These are phyloP conservation scores for Vigna nakashimae DNA, from an alignment of 306 rosid genomes.

Conservation along the genomic window DNA sequence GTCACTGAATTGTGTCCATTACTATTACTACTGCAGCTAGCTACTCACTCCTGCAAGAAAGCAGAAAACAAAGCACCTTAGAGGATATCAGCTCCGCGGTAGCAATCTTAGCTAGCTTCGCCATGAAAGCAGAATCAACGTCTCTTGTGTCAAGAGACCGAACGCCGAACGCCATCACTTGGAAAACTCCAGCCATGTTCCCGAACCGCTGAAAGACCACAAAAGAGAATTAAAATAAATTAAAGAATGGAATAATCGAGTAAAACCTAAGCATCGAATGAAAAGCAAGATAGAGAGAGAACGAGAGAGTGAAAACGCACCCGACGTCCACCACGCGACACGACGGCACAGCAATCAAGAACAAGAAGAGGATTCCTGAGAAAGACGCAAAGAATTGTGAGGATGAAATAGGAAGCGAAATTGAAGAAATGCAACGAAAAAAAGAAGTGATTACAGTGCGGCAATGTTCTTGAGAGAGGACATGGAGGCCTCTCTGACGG, in stretches of 20 bases:
- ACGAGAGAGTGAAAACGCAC: slow-evolving; percentile 42
- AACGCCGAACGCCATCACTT: slow-evolving; percentile 93
- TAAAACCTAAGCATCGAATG: neutral
- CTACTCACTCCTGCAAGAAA: slow-evolving; percentile 21
- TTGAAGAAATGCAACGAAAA: neutral
- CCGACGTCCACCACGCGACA: slow-evolving; percentile 94
- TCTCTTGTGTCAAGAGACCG: slow-evolving; percentile 69
- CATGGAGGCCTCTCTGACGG: slow-evolving; percentile 81
- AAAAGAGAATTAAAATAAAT: neutral
- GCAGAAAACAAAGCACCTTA: slow-evolving; percentile 67
- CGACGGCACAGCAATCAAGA: slow-evolving; percentile 83
- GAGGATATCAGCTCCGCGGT: slow-evolving; percentile 89
- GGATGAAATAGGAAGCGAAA: slow-evolving; percentile 24
- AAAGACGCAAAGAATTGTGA: neutral
- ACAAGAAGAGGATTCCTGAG: slow-evolving; percentile 80
- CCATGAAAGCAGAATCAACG: slow-evolving; percentile 78
- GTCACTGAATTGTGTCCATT: neutral
- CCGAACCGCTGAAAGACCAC: slow-evolving; percentile 75
- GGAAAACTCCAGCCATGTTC: slow-evolving; percentile 92
- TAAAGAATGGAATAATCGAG: neutral
- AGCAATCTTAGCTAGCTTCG: slow-evolving; percentile 90
- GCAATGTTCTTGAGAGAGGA: slow-evolving; percentile 84
- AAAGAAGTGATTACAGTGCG: slow-evolving; percentile 55
- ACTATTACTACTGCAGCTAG: neutral
- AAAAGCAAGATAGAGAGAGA: neutral